These are phyloP conservation scores for Sutorius eximius DNA, from an alignment of 1,284 basidiomycete genomes.

Conservation along the genomic window DNA sequence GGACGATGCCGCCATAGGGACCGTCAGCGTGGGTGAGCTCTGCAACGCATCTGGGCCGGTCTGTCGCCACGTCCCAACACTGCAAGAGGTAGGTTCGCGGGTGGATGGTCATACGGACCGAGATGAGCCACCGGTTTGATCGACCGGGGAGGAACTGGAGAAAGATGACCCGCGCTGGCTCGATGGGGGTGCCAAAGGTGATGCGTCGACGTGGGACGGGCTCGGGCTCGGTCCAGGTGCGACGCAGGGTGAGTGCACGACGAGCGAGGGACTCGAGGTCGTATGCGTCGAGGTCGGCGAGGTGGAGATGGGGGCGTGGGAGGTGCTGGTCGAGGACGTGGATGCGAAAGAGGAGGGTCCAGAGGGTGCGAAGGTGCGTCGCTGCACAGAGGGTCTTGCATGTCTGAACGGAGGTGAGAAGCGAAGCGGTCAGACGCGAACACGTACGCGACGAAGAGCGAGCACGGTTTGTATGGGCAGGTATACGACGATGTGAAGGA, in stretches of 20 bases:
- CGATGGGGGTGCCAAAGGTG: slow-evolving; percentile 29
- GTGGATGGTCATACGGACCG: slow-evolving; percentile 36
- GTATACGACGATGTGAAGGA: slow-evolving; percentile 15
- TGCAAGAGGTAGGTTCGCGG: slow-evolving; percentile 41
- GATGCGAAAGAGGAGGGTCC: slow-evolving; percentile 46
- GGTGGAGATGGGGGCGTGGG: slow-evolving; percentile 44
- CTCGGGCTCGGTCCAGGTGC: slow-evolving; percentile 46
- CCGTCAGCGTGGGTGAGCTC: slow-evolving; percentile 33
- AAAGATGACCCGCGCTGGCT: slow-evolving; percentile 38
- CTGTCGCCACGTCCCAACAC: slow-evolving; percentile 50
- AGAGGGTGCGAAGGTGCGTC: slow-evolving; percentile 49
- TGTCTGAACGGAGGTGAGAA: slow-evolving; percentile 39
- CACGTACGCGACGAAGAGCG: slow-evolving; percentile 23
- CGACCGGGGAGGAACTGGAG: slow-evolving; percentile 47
- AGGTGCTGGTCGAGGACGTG: slow-evolving; percentile 45
- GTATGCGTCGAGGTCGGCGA: slow-evolving; percentile 38
- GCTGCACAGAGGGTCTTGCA: slow-evolving; percentile 43
- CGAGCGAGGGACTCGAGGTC: slow-evolving; percentile 46
- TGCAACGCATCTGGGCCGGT: slow-evolving; percentile 39
- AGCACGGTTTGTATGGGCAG: slow-evolving; percentile 22
- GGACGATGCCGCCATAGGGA: slow-evolving; percentile 39
- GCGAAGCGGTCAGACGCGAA: rapidly evolving
- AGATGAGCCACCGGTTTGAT: slow-evolving; percentile 45
- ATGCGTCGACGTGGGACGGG: slow-evolving; percentile 37
- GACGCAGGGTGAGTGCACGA: slow-evolving; percentile 42